A percentile compares a stretch with the other conserved stretches of the same genome.
phyloP scores from a whole-genome alignment of 148 eudicot species.

The Fagopyrum tataricum region DNA sequence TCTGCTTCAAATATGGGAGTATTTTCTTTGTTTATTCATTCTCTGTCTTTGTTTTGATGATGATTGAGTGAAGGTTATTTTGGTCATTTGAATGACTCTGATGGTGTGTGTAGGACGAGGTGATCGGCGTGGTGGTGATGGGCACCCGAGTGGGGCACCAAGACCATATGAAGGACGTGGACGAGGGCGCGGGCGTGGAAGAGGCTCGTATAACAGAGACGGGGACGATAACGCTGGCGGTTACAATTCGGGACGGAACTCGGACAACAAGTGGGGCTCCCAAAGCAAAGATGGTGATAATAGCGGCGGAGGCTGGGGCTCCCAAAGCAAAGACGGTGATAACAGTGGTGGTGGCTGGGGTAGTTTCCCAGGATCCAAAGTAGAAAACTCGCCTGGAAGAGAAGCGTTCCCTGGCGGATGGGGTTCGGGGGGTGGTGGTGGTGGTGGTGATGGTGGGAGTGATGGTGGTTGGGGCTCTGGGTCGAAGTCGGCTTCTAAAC shows the following conservation, averaged over 20 bases:
- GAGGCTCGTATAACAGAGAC: conserved; percentile 54
- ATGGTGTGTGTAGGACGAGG: conserved; percentile 2
- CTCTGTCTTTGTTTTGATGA: not conserved
- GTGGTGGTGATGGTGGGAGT: conserved; percentile 18
- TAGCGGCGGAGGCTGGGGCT: conserved; percentile 29
- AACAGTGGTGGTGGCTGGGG: conserved; percentile 33
- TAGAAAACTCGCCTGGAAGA: conserved; percentile 68
- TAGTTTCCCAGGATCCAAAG: conserved; percentile 74
- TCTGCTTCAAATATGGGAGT: not conserved
- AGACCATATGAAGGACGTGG: conserved; percentile 54
- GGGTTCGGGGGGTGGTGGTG: conserved; percentile 19
- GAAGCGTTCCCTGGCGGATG: conserved; percentile 65
- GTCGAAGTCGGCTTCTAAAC: conserved; percentile 15
- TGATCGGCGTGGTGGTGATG: conserved; percentile 21
- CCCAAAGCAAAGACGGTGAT: conserved; percentile 28
- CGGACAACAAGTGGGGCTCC: conserved; percentile 34
- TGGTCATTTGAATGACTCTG: not conserved
- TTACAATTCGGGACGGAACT: conserved; percentile 29
- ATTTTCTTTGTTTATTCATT: not conserved
- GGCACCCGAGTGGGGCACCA: conserved; percentile 62
- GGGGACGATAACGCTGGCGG: conserved; percentile 39
- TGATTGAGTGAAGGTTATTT: not conserved
- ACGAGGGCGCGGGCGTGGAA: conserved; percentile 55
- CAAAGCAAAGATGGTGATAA: conserved; percentile 31
- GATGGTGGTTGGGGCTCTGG: conserved; percentile 29